A percentile compares a stretch with the other conserved stretches of the same genome.
Evolutionary conservation across 2,329 filamentous ascomycete genomes (phyloP).

Genomic region (Leptosphaerulina australis): DNA sequence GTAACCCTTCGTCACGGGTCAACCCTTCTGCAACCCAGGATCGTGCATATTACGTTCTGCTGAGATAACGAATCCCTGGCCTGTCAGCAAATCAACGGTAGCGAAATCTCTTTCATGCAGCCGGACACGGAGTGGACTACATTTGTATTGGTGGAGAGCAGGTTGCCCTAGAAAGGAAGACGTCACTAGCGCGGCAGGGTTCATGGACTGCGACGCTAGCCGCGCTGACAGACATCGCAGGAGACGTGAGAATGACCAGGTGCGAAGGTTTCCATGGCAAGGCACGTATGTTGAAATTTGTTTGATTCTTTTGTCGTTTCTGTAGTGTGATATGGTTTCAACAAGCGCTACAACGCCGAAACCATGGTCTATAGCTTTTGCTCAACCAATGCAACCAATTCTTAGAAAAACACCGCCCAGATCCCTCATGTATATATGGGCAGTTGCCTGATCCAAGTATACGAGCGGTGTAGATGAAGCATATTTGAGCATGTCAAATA

Average conservation of each 20-base stretch:
- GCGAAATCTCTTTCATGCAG: slow-evolving; percentile 17
- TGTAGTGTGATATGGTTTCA: slow-evolving; percentile 5
- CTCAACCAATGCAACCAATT: slow-evolving; percentile 16
- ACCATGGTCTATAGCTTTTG: slow-evolving; percentile 19
- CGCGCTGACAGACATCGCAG: slow-evolving; percentile 5
- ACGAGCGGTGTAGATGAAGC: slow-evolving; percentile 15
- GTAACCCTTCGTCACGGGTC: slow-evolving; percentile 6
- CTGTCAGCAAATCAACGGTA: slow-evolving; percentile 4
- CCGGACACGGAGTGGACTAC: slow-evolving; percentile 4
- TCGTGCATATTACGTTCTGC: slow-evolving; percentile 6
- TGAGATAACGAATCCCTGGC: background rate
- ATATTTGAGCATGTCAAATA: slow-evolving; percentile 16
- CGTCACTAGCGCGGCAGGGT: slow-evolving; percentile 10
- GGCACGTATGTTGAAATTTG: background rate
- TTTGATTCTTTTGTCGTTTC: slow-evolving; percentile 1
- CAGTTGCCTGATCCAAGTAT: slow-evolving; percentile 9
- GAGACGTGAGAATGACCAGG: background rate
- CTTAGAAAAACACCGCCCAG: slow-evolving; percentile 17
- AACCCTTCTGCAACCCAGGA: slow-evolving; percentile 3
- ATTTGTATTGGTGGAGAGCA: slow-evolving; percentile 5
- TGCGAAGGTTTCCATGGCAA: background rate
- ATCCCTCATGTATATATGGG: slow-evolving; percentile 12
- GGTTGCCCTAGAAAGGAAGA: slow-evolving; percentile 2
- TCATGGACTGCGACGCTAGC: slow-evolving; percentile 7
- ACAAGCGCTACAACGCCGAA: slow-evolving; percentile 12